Base-by-base conservation (phyloP, 768 basidiomycete genomes). In the Boletus eberwhitei region DNA sequence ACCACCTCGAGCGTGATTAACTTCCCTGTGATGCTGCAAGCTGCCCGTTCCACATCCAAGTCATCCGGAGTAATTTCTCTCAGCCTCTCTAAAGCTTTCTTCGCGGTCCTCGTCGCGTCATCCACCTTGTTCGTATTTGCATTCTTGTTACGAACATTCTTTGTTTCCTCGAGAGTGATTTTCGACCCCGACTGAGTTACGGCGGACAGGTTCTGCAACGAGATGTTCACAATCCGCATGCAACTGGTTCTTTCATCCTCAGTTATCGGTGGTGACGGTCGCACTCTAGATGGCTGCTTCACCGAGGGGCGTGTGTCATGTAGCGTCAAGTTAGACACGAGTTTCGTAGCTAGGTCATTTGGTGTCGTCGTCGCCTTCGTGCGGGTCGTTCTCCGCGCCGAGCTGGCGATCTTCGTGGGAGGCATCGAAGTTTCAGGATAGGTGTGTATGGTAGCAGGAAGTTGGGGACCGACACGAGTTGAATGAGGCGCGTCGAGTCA, bases 1-100 rank as follows among this genome's bases (percentile, higher is more conserved):
- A 92, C 90, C 82, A 90, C 73, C 59, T 89, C 87, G 46, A 92
- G 64, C 22, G 77, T 61, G 24, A 90, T 74, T 2, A 92, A 68
- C 66, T 90, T 90, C 8, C 81, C 86, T 7, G 84, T 64, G 5
- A 91, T 71, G 54, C 84, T 85, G 47, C 78, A 77, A 1, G 86
- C 90, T 2, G 87, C 88, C 36, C 85, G 77, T 70, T 93, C 91
- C 6, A 90, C 77, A 58, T 91, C 85, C 9, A 88, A 16, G 58
- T 80, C 79, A 3, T 72, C 74, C 0, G 78, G 72, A 42, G 69
- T 71, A 19, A 80, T 48, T 32, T 63, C 64, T 47, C 89, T 73
- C 40, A 92, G 71, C 3, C 67, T 59, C 1, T 53, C 54, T 8
- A 92, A 65, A 48, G 80, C 75, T 48, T 73, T 74, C 16, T 73